These are phyloP conservation scores for Ogataea degrootiae DNA, from an alignment of 805 yeast species.

Conservation along the genomic window DNA sequence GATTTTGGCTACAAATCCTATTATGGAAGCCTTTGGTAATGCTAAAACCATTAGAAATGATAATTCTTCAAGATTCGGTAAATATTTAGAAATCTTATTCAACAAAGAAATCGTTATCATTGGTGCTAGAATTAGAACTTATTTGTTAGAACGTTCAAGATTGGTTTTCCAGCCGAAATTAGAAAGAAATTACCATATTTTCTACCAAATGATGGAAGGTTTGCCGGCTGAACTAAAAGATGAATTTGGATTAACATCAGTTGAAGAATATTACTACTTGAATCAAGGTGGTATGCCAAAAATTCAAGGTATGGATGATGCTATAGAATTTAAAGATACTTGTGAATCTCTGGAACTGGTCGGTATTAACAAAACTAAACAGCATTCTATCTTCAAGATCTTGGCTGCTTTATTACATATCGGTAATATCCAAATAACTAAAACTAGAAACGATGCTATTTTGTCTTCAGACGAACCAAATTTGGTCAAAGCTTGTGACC, in stretches of 20 bases:
- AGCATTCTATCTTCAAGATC: conserved; percentile 65
- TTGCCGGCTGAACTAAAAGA: conserved; percentile 50
- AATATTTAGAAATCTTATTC: conserved; percentile 87
- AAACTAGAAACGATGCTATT: conserved; percentile 79
- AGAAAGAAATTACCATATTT: conserved; percentile 95
- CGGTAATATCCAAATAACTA: conserved; percentile 85
- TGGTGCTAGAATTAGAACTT: conserved; percentile 93
- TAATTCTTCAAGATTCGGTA: conserved; percentile 96
- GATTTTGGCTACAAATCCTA: conserved; percentile 93
- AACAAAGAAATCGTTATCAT: conserved; percentile 70
- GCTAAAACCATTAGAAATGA: conserved; percentile 97
- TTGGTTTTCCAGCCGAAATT: conserved; percentile 84
- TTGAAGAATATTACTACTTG: conserved; percentile 71
- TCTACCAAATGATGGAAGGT: conserved; percentile 85
- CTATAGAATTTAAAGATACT: conserved; percentile 70
- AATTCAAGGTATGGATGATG: conserved; percentile 79
- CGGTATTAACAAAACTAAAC: conserved; percentile 61
- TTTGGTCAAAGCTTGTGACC: conserved; percentile 73
- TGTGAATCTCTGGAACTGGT: conserved; percentile 71
- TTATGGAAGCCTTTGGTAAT: conserved; percentile 97
- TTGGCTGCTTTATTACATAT: conserved; percentile 87
- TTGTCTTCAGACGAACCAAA: conserved; percentile 84
- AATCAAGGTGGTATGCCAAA: conserved; percentile 79
- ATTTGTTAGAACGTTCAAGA: conserved; percentile 87
- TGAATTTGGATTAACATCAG: conserved; percentile 54